phyloP scores from a whole-genome alignment of 2,329 filamentous ascomycete genomes.

The Phialocephala subalpina region DNA sequence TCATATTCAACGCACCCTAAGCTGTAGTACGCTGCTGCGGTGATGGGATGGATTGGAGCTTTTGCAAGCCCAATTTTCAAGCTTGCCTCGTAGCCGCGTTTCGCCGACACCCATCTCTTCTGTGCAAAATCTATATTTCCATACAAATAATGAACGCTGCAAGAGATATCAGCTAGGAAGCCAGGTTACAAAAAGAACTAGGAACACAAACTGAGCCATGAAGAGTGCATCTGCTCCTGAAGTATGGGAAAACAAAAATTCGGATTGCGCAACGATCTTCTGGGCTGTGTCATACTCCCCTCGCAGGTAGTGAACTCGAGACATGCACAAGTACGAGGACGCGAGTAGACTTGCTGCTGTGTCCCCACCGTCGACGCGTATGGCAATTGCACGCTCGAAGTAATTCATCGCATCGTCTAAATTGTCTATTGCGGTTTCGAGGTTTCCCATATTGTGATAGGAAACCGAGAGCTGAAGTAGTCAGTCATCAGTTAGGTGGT shows the following conservation, averaged over 20 bases:
- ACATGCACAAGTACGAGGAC: conserved; percentile 29
- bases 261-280: conserved; percentile 23
- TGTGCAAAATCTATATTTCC: conserved; percentile 33
- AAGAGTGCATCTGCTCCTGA: conserved; percentile 28
- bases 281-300: conserved; percentile 23
- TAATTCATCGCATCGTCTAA: conserved; percentile 30
- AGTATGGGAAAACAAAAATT: conserved; percentile 29
- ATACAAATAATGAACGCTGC: conserved; percentile 34
- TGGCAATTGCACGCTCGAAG: conserved; percentile 30
- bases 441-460: conserved; percentile 36
- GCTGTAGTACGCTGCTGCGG: conserved; percentile 32
- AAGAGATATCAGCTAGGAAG: neutral
- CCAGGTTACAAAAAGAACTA: neutral
- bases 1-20: conserved; percentile 29
- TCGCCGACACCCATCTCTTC: conserved; percentile 19
- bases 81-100: conserved; percentile 24
- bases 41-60: conserved; percentile 32
- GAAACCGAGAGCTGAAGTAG: neutral
- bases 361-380: conserved; percentile 27
- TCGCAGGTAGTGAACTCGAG: conserved; percentile 22
- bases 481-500: conserved; percentile 9
- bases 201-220: conserved; percentile 28
- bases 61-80: conserved; percentile 27
- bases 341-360: conserved; percentile 27
- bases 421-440: conserved; percentile 31